phyloP scores from a whole-genome alignment of 345 rosid genomes.

The Eucalyptus brandiana region DNA sequence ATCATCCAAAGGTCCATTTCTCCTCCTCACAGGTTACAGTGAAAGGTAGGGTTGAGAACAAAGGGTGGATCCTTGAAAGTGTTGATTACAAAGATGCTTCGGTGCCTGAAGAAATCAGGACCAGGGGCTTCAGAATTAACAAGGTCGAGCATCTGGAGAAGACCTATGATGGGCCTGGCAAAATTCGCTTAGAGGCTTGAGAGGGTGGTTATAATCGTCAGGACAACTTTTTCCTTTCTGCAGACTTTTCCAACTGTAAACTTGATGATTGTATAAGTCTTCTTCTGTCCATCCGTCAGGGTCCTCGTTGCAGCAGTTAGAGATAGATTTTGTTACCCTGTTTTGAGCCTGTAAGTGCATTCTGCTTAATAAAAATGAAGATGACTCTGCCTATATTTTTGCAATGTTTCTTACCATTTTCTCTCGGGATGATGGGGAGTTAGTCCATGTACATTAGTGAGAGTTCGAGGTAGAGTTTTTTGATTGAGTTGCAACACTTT shows the following conservation, averaged over 20 bases:
- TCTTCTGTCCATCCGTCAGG: background rate
- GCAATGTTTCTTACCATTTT: background rate
- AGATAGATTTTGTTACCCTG: background rate
- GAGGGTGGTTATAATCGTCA: background rate
- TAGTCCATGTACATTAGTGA: background rate
- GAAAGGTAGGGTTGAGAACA: slow-evolving; percentile 60
- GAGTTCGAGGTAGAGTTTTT: background rate
- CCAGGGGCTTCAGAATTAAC: slow-evolving; percentile 67
- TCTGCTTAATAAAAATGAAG: background rate
- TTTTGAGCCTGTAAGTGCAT: background rate
- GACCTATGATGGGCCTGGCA: slow-evolving; percentile 40
- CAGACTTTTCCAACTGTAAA: background rate
- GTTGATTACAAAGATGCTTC: slow-evolving; percentile 67
- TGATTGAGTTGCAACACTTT: background rate
- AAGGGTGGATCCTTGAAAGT: slow-evolving; percentile 65
- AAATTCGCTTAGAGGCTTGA: slow-evolving; percentile 24
- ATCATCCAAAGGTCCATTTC: background rate
- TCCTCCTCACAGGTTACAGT: slow-evolving; percentile 39
- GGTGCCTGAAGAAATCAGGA: slow-evolving; percentile 65
- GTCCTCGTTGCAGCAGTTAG: background rate
- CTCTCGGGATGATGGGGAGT: background rate
- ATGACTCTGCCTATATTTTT: background rate
- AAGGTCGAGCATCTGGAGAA: slow-evolving; percentile 62
- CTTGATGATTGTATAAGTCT: background rate
- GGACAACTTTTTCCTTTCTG: background rate